phyloP scores from a whole-genome alignment of 345 rosid genomes.

The Citrus hindsii region DNA sequence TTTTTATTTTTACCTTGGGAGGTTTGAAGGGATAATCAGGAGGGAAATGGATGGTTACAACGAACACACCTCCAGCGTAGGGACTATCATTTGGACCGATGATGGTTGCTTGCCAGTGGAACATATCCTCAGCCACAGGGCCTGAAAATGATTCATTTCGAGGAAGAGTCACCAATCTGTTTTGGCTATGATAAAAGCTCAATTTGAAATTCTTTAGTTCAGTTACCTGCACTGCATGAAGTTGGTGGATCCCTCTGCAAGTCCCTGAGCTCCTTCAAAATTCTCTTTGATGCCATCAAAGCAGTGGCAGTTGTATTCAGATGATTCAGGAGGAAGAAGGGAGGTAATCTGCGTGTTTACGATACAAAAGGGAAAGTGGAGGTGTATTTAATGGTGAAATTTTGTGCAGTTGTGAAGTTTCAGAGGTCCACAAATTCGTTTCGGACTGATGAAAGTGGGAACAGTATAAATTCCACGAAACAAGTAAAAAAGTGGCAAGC shows the following conservation, averaged over 20 bases:
- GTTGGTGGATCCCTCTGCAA: constrained; percentile 71
- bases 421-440: constrained; percentile 20
- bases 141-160: constrained; percentile 23
- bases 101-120: constrained; percentile 75
- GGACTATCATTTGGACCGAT: constrained; percentile 70
- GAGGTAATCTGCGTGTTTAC: not conserved
- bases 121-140: constrained; percentile 65
- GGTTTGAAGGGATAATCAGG: constrained; percentile 74
- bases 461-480: constrained; percentile 40
- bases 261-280: constrained; percentile 61
- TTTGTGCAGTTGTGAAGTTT: not conserved
- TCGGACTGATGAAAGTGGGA: constrained; percentile 31
- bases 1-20: constrained; percentile 44
- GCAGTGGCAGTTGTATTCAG: not conserved
- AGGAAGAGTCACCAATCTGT: not conserved
- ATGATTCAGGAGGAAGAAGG: not conserved
- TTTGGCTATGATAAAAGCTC: not conserved
- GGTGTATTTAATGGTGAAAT: constrained; percentile 30
- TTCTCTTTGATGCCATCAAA: constrained; percentile 57
- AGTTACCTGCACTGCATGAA: constrained; percentile 69
- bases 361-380: constrained; percentile 4
- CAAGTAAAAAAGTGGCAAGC: constrained; percentile 8
- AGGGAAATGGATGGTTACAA: constrained; percentile 58
- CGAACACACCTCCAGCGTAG: constrained; percentile 66
- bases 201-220: not conserved